Evolutionary conservation across 495 filamentous ascomycete species (phyloP), one percentile per base, ranked within the genome.

Genomic region (Tricharina praecox): DNA sequence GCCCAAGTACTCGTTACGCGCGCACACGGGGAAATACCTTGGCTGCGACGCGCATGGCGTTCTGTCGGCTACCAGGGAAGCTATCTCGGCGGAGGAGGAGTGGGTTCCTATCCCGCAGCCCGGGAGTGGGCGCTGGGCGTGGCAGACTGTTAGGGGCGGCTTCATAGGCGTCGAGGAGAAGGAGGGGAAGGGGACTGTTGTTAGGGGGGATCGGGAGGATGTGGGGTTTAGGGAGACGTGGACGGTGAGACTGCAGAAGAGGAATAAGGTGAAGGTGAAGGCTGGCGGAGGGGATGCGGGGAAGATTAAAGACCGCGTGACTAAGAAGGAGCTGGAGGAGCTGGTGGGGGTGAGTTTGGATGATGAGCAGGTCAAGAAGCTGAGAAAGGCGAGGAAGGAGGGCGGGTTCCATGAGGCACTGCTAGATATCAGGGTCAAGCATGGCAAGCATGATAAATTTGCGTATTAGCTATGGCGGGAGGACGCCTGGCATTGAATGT

Each of bases 401-500:
- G 84, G 90, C 0, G 75, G 88, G 63, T 97, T 86, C 60, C 81
- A 96, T 66, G 92, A 97, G 64, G 73, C 73, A 45, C 62, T 95
- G 51, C 64, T 97, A 47, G 79, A 93, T 70, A 70, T 96, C 23
- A 86, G 84, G 63, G 83, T 94, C 9, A 93, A 90, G 64, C 47
- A 51, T 50, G 81, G 77, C 47, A 95, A 93, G 66, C 90, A 97
- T 68, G 90, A 97, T 66, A 97, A 97, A 63, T 97, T 74, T 69
- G 78, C 78, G 51, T 76, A 61, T 45, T 61, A 36, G n/a, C 18
- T 37, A 9, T 7, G 7, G 28, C 13, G 28, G 28, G 28, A 13
- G 28, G n/a, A n/a, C n/a, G n/a, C n/a, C n/a, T n/a, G n/a, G n/a
- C n/a, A n/a, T n/a, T n/a, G n/a, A n/a, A n/a, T n/a, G n/a, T n/a